phyloP scores from a whole-genome alignment of 257 asterid genomes.

The Plectranthus barbatus region DNA sequence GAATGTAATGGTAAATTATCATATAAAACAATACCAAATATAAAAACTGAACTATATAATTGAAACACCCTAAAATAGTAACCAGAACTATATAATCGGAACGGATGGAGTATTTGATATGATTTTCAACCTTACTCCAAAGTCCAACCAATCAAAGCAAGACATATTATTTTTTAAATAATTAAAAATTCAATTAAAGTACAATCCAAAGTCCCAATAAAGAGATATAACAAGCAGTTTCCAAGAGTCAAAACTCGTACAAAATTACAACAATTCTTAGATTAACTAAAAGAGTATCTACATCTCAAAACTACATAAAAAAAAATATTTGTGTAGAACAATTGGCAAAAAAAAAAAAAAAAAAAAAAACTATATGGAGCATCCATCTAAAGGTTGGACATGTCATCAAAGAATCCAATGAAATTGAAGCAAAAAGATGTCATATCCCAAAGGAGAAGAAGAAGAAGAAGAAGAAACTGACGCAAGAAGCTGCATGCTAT shows the following conservation, averaged over 20 bases:
- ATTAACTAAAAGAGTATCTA: constrained; percentile 12
- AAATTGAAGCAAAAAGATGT: constrained; percentile 5
- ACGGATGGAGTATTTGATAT: too few relatives aligned
- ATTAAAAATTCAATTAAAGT: not conserved
- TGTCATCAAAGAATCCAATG: constrained; percentile 28
- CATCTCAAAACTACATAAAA: constrained; percentile 34
- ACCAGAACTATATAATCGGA: too few relatives aligned
- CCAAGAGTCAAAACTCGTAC: not conserved
- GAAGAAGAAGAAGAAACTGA: not conserved
- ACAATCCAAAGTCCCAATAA: not conserved
- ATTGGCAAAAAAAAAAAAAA: constrained; percentile 13
- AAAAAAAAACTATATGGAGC: not conserved
- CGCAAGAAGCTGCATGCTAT: constrained; percentile 25
- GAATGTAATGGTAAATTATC: too few relatives aligned
- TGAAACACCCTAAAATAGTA: too few relatives aligned
- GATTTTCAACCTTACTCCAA: too few relatives aligned
- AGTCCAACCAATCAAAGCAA: too few relatives aligned
- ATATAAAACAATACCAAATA: too few relatives aligned
- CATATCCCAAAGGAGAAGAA: constrained; percentile 3
- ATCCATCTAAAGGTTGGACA: constrained; percentile 23
- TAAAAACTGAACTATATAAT: too few relatives aligned
- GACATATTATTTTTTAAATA: not conserved
- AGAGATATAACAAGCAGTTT: not conserved
- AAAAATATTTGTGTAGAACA: constrained; percentile 26
- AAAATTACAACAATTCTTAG: constrained; percentile 34